These are phyloP conservation scores for Diaporthe sp. DNA, from an alignment of 2,329 filamentous ascomycete genomes.

Conservation along the genomic window DNA sequence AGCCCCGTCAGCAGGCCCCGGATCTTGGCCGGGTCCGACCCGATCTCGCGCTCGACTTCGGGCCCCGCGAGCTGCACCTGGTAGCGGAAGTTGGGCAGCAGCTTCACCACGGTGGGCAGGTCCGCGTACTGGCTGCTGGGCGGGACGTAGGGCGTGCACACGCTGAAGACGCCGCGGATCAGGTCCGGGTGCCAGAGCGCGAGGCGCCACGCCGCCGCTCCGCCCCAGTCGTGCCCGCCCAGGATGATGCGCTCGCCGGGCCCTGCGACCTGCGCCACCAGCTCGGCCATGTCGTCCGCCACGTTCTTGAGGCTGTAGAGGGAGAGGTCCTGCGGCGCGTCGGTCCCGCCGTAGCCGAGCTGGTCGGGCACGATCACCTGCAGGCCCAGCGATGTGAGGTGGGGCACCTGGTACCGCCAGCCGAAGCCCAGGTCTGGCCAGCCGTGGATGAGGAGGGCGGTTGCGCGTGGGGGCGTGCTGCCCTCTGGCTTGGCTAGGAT, in stretches of 20 bases:
- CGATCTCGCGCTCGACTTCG: constrained; percentile 72
- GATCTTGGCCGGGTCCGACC: constrained; percentile 70
- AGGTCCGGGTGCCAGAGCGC: constrained; percentile 81
- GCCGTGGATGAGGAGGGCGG: constrained; percentile 72
- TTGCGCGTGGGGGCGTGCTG: constrained; percentile 47
- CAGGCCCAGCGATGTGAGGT: constrained; percentile 78
- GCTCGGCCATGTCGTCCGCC: constrained; percentile 80
- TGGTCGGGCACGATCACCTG: constrained; percentile 88
- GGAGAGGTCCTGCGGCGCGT: constrained; percentile 71
- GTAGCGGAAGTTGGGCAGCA: constrained; percentile 81
- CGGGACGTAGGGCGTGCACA: constrained; percentile 82
- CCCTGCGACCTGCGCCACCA: constrained; percentile 69
- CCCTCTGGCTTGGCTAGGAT: constrained; percentile 66
- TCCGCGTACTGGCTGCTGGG: constrained; percentile 67
- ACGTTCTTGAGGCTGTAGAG: constrained; percentile 81
- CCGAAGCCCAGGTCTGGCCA: constrained; percentile 87
- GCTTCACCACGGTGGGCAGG: constrained; percentile 68
- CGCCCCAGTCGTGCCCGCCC: constrained; percentile 94
- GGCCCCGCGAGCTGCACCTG: constrained; percentile 84
- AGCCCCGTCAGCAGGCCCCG: constrained; percentile 78
- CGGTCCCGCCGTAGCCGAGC: constrained; percentile 87
- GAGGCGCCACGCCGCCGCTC: constrained; percentile 79
- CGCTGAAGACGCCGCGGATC: constrained; percentile 80
- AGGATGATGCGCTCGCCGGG: constrained; percentile 74
- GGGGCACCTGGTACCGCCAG: constrained; percentile 91